These are phyloP conservation scores for Micractinium conductrix DNA, from an alignment of 139 green algal species.

Conservation along the genomic window DNA sequence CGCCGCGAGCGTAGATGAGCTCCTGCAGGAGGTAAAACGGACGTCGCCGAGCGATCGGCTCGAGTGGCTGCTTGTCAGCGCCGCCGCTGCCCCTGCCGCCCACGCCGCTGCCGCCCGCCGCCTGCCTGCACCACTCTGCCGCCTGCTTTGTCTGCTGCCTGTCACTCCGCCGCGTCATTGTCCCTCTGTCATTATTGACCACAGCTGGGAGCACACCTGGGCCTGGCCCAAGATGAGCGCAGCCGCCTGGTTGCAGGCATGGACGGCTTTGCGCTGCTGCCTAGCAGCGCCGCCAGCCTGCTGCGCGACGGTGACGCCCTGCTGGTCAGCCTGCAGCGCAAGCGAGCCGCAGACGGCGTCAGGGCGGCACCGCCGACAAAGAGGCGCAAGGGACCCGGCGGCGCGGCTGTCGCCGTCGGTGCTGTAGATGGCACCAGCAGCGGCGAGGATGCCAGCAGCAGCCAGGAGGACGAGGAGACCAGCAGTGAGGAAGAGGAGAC, in stretches of 20 bases:
- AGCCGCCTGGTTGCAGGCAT: not conserved
- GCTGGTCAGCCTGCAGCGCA: not conserved
- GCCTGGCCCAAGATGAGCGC: not conserved
- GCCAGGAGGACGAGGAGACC: not conserved
- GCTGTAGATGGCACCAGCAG: not conserved
- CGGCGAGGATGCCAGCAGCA: not conserved
- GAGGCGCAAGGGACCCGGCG: not conserved
- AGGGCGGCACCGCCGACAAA: not conserved
- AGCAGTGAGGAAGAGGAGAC: not conserved
- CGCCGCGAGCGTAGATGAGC: not conserved
- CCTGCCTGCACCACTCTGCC: not conserved
- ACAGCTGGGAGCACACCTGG: not conserved
- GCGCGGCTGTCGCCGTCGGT: too few relatives aligned
- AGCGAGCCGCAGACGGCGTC: not conserved
- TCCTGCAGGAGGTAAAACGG: not conserved
- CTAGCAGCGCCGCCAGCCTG: slow-evolving; percentile 8
- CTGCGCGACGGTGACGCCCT: slow-evolving; percentile 32
- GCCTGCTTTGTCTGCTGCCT: not conserved
- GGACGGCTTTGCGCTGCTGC: slow-evolving; percentile 8
- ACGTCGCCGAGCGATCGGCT: not conserved
- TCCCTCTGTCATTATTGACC: not conserved
- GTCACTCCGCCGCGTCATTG: not conserved
- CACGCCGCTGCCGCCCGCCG: not conserved
- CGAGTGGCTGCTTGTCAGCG: too few relatives aligned
- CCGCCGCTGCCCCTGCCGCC: not conserved